These are phyloP conservation scores for Nakazawaea ambrosiae DNA, from an alignment of 805 yeast genomes.

Conservation along the genomic window DNA sequence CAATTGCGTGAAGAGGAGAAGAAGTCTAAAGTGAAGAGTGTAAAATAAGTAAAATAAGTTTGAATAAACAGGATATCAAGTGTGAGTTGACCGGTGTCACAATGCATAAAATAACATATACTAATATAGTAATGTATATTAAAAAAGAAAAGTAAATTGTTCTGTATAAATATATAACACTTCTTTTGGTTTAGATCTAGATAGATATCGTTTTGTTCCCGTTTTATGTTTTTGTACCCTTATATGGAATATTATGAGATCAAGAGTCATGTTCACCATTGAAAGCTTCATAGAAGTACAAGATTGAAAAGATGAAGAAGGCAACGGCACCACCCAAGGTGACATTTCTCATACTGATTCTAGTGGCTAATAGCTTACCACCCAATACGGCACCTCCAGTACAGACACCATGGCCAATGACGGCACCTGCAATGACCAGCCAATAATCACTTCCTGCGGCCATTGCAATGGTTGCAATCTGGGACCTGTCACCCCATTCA, in stretches of 20 bases:
- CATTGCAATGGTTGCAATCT: constrained; percentile 96
- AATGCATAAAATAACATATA: no score
- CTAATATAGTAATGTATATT: no score
- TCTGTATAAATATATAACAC: no score
- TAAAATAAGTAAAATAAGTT: no score
- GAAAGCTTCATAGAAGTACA: constrained; percentile 70
- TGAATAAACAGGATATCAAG: no score
- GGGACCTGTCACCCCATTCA: constrained; percentile 99
- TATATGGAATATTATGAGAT: no score
- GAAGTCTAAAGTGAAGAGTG: no score
- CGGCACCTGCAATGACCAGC: constrained; percentile 83
- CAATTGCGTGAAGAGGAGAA: constrained; percentile 13
- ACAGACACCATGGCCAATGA: constrained; percentile 83
- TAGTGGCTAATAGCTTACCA: constrained; percentile 84
- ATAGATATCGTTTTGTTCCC: no score
- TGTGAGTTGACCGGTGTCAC: no score
- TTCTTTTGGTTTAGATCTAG: no score
- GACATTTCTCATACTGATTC: constrained; percentile 85
- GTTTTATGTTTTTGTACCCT: no score
- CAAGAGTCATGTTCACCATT: constrained; percentile 14
- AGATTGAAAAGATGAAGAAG: constrained; percentile 72
- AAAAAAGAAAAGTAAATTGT: no score
- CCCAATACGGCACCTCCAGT: constrained; percentile 89
- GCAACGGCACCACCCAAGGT: constrained; percentile 88
- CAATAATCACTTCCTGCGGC: constrained; percentile 94